These are phyloP conservation scores for Vaccinium myrtillus DNA, from an alignment of 148 eudicot species.

Conservation along the genomic window DNA sequence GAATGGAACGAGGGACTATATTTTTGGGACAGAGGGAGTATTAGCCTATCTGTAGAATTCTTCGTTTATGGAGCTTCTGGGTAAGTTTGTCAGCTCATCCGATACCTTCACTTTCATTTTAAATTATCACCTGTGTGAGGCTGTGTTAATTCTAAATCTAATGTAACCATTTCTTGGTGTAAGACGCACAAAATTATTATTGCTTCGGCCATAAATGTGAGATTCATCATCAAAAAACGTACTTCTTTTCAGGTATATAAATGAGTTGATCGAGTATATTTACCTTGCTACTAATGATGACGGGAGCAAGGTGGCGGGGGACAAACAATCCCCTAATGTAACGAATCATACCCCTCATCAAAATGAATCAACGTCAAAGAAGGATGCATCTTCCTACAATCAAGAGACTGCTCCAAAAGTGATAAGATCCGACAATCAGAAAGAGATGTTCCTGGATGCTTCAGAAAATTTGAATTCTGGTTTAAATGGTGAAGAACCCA, in stretches of 20 bases:
- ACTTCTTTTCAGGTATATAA: slow-evolving; percentile 60
- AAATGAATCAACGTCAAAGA: slow-evolving; percentile 28
- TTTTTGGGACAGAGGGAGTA: not conserved
- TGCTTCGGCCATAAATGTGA: not conserved
- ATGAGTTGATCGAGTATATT: slow-evolving; percentile 82
- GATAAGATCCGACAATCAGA: slow-evolving; percentile 27
- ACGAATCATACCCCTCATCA: slow-evolving; percentile 30
- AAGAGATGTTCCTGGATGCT: slow-evolving; percentile 29
- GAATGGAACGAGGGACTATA: no score
- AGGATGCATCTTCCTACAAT: slow-evolving; percentile 26
- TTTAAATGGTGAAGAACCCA: slow-evolving; percentile 33
- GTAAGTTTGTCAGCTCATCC: not conserved
- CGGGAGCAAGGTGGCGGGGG: slow-evolving; percentile 40
- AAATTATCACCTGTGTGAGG: not conserved
- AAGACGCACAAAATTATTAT: not conserved
- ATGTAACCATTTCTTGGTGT: not conserved
- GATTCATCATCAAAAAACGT: not conserved
- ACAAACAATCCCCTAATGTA: slow-evolving; percentile 46
- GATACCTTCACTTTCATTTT: not conserved
- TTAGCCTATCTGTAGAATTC: not conserved
- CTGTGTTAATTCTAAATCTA: not conserved
- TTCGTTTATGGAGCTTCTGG: not conserved
- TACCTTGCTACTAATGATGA: slow-evolving; percentile 52
- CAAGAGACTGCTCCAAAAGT: slow-evolving; percentile 32
- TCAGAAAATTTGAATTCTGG: slow-evolving; percentile 37